Conservation (phyloP, 2,329 filamentous ascomycete species). For the Celoporthe dispersa region DNA sequence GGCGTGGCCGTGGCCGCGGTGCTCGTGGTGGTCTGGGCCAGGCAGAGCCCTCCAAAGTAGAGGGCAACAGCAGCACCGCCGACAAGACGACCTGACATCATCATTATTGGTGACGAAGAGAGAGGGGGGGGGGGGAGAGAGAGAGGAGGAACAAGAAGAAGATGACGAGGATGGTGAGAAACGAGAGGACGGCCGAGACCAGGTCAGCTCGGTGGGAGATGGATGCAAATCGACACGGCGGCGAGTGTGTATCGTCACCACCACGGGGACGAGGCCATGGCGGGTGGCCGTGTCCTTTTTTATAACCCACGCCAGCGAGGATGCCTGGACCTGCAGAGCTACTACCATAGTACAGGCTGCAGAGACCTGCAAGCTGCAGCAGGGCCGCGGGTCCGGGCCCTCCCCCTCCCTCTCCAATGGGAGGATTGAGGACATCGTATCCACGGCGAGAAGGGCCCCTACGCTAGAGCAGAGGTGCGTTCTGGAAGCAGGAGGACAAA, state of each 20-base stretch:
- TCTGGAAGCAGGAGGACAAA: neutral
- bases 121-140: too few relatives aligned
- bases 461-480: conserved; percentile 1
- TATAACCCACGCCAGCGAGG: neutral
- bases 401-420: neutral
- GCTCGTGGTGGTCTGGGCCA: conserved; percentile 21
- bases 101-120: conserved; percentile 11
- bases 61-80: conserved; percentile 1
- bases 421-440: conserved; percentile 2
- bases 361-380: neutral
- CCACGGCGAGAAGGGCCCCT: neutral
- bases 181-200: neutral
- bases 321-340: neutral
- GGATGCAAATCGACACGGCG: neutral
- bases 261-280: neutral
- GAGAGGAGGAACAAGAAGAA: neutral
- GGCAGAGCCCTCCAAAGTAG: conserved; percentile 15
- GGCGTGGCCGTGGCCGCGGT: conserved; percentile 15
- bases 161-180: neutral
- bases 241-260: neutral
- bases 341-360: neutral
- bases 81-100: conserved; percentile 19
- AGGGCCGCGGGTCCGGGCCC: neutral
- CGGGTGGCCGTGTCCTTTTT: neutral
- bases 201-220: neutral